Percentiles rank a stretch among this genome's conserved stretches.
phyloP scores from a whole-genome alignment of 2,329 filamentous ascomycete species.

The Aureobasidium vineae region DNA sequence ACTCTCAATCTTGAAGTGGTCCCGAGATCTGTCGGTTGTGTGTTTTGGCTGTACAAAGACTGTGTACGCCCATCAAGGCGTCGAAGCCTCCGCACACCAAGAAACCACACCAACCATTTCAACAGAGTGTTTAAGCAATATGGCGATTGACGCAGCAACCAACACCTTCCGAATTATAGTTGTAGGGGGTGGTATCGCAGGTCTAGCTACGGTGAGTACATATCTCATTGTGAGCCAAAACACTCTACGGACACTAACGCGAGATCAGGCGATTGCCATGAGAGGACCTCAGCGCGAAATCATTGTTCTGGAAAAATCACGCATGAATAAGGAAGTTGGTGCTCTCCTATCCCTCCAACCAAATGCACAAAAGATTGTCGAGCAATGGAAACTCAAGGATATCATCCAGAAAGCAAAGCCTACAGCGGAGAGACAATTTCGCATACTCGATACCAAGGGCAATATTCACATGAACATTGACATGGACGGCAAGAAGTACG shows the following conservation, averaged over 20 bases:
- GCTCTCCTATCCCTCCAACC: constrained; percentile 46
- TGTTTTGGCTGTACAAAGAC: not conserved
- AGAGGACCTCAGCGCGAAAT: constrained; percentile 37
- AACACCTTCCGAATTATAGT: constrained; percentile 37
- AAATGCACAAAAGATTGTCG: constrained; percentile 43
- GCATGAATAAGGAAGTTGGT: constrained; percentile 40
- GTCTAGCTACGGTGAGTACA: constrained; percentile 37
- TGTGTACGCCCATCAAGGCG: not conserved
- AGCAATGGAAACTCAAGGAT: constrained; percentile 36
- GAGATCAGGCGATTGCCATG: constrained; percentile 39
- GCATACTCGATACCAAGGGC: constrained; percentile 39
- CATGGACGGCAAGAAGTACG: constrained; percentile 38
- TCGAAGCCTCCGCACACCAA: not conserved
- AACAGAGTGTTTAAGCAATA: not conserved
- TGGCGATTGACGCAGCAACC: constrained; percentile 19
- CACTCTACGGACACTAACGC: not conserved
- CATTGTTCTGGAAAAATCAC: constrained; percentile 36
- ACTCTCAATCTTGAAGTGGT: not conserved
- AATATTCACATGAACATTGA: constrained; percentile 38
- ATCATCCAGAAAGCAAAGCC: constrained; percentile 36
- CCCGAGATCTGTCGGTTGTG: not conserved
- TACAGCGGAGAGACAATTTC: constrained; percentile 41
- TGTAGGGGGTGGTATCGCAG: constrained; percentile 38
- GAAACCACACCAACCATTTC: not conserved
- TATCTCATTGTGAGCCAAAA: not conserved